These are phyloP conservation scores for Mycena vitilis DNA, from an alignment of 768 basidiomycete species.

Conservation along the genomic window DNA sequence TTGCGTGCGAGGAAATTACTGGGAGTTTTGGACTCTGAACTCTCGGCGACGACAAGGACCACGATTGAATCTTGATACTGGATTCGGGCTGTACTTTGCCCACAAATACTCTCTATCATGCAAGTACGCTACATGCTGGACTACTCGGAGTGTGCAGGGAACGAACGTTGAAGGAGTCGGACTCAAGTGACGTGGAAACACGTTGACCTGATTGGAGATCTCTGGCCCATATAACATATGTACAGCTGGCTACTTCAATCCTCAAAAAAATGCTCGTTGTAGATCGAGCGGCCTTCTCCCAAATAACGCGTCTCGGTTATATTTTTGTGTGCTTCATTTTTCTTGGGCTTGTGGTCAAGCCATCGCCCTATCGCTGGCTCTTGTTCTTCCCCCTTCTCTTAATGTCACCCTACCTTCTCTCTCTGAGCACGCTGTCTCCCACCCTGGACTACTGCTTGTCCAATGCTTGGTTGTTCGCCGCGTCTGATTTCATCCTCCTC, in stretches of 20 bases:
- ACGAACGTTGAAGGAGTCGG: too few species aligned
- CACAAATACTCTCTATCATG: too few species aligned
- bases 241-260: not conserved
- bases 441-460: slow-evolving; percentile 20
- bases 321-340: slow-evolving; percentile 15
- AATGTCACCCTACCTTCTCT: slow-evolving; percentile 17
- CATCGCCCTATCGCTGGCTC: slow-evolving; percentile 28
- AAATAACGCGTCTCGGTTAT: slow-evolving; percentile 9
- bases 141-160: too few species aligned
- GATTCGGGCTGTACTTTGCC: too few species aligned
- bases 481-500: slow-evolving; percentile 27
- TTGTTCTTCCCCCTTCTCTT: slow-evolving; percentile 28
- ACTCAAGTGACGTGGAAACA: slow-evolving; percentile 11
- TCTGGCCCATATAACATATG: not conserved
- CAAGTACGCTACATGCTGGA: too few species aligned
- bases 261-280: not conserved
- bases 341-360: slow-evolving; percentile 25
- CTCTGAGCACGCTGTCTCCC: slow-evolving; percentile 14
- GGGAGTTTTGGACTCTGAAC: too few species aligned
- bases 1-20: too few species aligned
- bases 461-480: slow-evolving; percentile 15
- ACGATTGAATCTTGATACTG: too few species aligned
- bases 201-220: not conserved
- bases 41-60: too few species aligned
- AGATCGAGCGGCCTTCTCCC: not conserved